Evolutionary conservation across 306 rosid species (phyloP), one percentile per base, ranked within the genome.

Genomic region (Vicia faba): DNA sequence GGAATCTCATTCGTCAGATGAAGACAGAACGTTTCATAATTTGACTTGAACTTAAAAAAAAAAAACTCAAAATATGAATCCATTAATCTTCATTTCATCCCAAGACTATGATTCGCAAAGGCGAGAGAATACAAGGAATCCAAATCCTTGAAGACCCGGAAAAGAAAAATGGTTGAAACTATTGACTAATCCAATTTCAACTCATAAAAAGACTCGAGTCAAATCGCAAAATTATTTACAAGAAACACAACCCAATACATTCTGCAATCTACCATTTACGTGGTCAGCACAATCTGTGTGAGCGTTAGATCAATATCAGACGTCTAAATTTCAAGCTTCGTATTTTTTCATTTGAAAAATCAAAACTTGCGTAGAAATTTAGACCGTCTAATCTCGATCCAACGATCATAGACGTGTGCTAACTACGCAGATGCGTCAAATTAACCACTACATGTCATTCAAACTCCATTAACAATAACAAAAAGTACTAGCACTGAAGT

Each of bases 151-250:
- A 46, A 63, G 55, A 69, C 28, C 56, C 71, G 18, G 7, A 38
- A 41, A 49, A 59, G 39, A 8, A 39, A 62, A 64, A 51, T 5
- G 55, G 35, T 5, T 13, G 56, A 69, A 48, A 11, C 36, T 26
- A 18, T 29, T 58, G 43, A 44, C 49, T 10, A 35, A 72, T 57
- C 51, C 38, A 58, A 50, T 29, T 51, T 55, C 48, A 60, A 53
- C 29, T 20, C 57, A 64, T 23, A 39, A 61, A 9, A 51, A 54
- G 29, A 50, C 55, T 54, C 11, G 71, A 71, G 80, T 79, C 79
- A 75, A 61, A 64, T 39, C 68, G 72, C 84, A 48, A 77, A 64
- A 31, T 31, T 54, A 46, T 80, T 33, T 7, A 33, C 38, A 33
- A 33, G 45, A 45, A 62, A 45, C 69, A 12, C 26, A 64, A 48